phyloP scores from a whole-genome alignment of 371 early-diverging fungal species.

The Apophysomyces ossiformis region DNA sequence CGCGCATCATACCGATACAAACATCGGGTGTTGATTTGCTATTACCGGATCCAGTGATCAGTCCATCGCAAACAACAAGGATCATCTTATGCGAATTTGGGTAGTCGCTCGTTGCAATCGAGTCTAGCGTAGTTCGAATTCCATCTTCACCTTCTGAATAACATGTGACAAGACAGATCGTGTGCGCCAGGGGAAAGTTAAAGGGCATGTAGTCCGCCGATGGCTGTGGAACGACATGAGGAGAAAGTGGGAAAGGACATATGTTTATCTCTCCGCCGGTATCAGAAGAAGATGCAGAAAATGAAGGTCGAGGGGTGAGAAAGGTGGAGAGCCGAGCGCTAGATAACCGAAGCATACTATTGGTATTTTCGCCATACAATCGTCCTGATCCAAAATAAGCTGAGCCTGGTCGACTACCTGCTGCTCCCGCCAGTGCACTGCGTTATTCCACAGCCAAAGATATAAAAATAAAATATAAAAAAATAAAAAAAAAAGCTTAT shows the following conservation, averaged over 20 bases:
- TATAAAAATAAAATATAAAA: not conserved
- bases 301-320: not conserved
- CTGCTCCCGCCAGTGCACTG: conserved; percentile 1
- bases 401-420: conserved; percentile 6
- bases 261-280: not conserved
- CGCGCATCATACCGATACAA: conserved; percentile 85
- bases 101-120: conserved; percentile 91
- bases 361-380: not conserved
- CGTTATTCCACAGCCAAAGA: not conserved
- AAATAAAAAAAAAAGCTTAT: not conserved
- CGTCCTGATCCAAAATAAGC: conserved; percentile 6
- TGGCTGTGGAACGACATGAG: conserved; percentile 52
- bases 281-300: not conserved
- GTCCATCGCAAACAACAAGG: conserved; percentile 89
- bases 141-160: conserved; percentile 95
- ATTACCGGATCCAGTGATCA: conserved; percentile 86
- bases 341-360: conserved; percentile 1
- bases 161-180: conserved; percentile 82
- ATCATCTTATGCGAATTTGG: conserved; percentile 92
- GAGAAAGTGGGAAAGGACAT: conserved; percentile 50
- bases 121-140: conserved; percentile 93
- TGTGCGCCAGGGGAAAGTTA: conserved; percentile 75
- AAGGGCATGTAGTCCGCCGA: conserved; percentile 63
- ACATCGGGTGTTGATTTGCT: conserved; percentile 80
- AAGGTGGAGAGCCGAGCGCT: conserved; percentile 6